Evolutionary conservation across 805 yeast genomes (phyloP).

Genomic region (Ogataea saltuana): DNA sequence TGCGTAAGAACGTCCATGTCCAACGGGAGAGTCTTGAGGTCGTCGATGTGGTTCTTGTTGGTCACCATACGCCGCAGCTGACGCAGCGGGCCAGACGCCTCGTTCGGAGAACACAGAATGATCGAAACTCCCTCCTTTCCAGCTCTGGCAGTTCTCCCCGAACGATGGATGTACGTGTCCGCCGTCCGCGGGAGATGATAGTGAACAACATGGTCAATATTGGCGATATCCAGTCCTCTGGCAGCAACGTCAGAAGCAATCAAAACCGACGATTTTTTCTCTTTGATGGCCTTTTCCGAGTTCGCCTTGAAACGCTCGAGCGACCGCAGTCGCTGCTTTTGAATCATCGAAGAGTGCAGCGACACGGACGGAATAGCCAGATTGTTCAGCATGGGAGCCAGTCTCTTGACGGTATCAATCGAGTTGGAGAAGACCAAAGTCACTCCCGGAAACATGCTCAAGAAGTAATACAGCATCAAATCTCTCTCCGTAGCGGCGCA

Average conservation of each 20-base stretch:
- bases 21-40: conserved; percentile 69
- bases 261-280: conserved; percentile 61
- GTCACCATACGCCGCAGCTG: conserved; percentile 61
- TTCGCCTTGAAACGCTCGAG: conserved; percentile 74
- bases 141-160: conserved; percentile 99
- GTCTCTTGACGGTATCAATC: conserved; percentile 89
- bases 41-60: conserved; percentile 42
- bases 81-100: conserved; percentile 82
- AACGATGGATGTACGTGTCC: conserved; percentile 90
- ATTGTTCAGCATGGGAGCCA: conserved; percentile 72
- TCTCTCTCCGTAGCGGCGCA: conserved; percentile 92
- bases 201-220: conserved; percentile 91
- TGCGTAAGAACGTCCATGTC: conserved; percentile 74
- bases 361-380: conserved; percentile 69
- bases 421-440: conserved; percentile 91
- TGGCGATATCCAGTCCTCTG: conserved; percentile 91
- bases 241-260: conserved; percentile 98
- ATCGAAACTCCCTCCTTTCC: conserved; percentile 93
- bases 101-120: conserved; percentile 90
- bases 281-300: conserved; percentile 34
- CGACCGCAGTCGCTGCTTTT: conserved; percentile 84
- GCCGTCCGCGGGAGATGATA: conserved; percentile 94
- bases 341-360: conserved; percentile 92
- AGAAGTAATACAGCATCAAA: conserved; percentile 82
- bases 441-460: conserved; percentile 82